Base-by-base conservation (phyloP, 2,329 filamentous ascomycete genomes). In the Plenodomus lindquistii region DNA sequence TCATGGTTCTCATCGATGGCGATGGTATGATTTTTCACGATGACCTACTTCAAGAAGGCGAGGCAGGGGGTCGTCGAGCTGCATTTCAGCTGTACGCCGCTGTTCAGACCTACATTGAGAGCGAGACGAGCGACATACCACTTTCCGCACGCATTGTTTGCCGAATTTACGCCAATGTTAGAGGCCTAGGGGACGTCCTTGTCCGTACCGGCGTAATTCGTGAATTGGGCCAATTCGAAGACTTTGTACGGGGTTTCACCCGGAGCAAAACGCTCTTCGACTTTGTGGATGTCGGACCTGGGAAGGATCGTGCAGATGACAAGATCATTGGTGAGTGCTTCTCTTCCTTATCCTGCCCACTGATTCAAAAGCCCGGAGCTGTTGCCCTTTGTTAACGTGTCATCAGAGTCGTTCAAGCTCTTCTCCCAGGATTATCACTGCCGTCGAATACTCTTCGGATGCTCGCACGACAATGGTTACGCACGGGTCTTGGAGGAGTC, bases 401-500 rank as follows among this genome's bases (percentile, higher is more conserved):
- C 6, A 8, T 15, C 7, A 83, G 81, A 81, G 55, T 72, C 73
- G 20, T 79, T 85, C 67, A 79, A 80, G 57, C 65, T 82, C 40
- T 77, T 80, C 65, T 70, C 83, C 42, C 74, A 79, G 66, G 79
- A 85, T 57, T 79, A 77, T 53, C 82, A 84, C 57, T 86, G 83
- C 61, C 81, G 81, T 44, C 81, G 84, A 46, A 78, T 86, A 43
- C 72, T 85, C 40, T 73, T 86, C 29, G 84, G 82, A 8, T 84
- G 82, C 65, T 81, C 80, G 13, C 79, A 81, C 49, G 80, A 82
- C 66, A 78, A 77, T 46, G 75, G 79, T 18, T 85, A 83, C 63
- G 77, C 77, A 19, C 73, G 74, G 10, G 69, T 80, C 29, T 70
- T 86, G 10, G 77, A 82, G 60, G 74, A 80, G 27, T 75, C 76